A percentile compares a stretch with the other conserved stretches of the same genome.
Evolutionary conservation across 495 filamentous ascomycete species (phyloP).

Genomic region (Cercophora sp.): DNA sequence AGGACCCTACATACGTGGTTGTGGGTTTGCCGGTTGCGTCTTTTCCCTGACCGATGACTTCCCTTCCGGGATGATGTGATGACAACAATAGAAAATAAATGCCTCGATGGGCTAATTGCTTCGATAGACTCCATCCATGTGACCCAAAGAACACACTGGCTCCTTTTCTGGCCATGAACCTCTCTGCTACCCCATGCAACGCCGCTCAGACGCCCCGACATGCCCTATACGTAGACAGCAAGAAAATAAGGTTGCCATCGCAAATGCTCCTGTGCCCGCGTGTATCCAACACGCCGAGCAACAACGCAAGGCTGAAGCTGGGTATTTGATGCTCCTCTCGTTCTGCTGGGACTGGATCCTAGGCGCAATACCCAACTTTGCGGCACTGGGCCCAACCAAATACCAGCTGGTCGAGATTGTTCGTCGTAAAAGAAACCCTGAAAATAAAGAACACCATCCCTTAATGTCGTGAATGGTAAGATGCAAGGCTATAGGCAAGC

Average conservation of each 20-base stretch:
- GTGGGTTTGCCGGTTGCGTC: not conserved
- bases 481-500: not conserved
- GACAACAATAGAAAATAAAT: too few relatives aligned
- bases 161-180: not conserved
- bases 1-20: not conserved
- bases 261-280: not conserved
- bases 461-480: not conserved
- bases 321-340: not conserved
- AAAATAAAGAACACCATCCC: not conserved
- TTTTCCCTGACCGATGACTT: not conserved
- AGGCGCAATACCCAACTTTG: not conserved
- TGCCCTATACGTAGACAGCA: not conserved
- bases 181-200: not conserved
- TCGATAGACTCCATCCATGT: too few relatives aligned
- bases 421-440: not conserved
- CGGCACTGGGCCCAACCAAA: not conserved
- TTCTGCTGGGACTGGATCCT: not conserved
- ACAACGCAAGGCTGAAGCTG: not conserved
- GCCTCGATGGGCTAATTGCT: too few relatives aligned
- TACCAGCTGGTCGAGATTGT: not conserved
- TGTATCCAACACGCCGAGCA: constrained; percentile 2
- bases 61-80: not conserved
- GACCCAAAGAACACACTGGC: too few relatives aligned
- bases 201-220: not conserved
- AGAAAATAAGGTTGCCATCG: not conserved